Conservation (phyloP, 108 stramenopile species). For the Parmales sp. region DNA sequence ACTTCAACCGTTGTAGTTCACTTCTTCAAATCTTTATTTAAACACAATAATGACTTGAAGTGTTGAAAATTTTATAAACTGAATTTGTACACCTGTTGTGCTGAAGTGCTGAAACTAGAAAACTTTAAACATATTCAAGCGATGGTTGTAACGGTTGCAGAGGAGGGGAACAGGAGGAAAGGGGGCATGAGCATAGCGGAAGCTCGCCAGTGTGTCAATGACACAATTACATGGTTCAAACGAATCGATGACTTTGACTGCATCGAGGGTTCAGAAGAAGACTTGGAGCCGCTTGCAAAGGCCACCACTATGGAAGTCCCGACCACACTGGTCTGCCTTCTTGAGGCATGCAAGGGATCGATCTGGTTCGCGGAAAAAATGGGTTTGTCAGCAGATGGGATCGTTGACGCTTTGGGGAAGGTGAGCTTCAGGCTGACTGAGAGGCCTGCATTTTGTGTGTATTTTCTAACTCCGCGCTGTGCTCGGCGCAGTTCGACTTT, state of each 20-base stretch:
- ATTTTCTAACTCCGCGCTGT: too few species aligned
- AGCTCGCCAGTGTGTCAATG: neutral
- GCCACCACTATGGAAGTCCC: neutral
- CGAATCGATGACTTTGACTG: neutral
- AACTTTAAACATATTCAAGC: too few species aligned
- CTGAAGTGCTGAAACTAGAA: too few species aligned
- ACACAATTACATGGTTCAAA: conserved; percentile 12
- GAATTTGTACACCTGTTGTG: too few species aligned
- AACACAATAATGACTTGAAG: too few species aligned
- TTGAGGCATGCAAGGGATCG: neutral
- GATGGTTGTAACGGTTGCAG: conserved; percentile 6
- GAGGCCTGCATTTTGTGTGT: too few species aligned
- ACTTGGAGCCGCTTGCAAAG: neutral
- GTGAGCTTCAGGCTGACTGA: too few species aligned
- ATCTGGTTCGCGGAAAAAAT: conserved; percentile 13
- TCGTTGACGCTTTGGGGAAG: neutral
- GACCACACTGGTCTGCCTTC: neutral
- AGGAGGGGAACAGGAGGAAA: conserved; percentile 4
- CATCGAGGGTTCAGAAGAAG: neutral
- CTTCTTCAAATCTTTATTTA: too few species aligned
- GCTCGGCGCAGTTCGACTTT: neutral
- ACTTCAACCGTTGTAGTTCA: too few species aligned
- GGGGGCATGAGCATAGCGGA: conserved; percentile 1
- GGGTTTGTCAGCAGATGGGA: neutral
- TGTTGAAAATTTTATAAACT: too few species aligned